These are phyloP conservation scores for Skeletonema grethae DNA, from an alignment of 108 stramenopile genomes.

Conservation along the genomic window DNA sequence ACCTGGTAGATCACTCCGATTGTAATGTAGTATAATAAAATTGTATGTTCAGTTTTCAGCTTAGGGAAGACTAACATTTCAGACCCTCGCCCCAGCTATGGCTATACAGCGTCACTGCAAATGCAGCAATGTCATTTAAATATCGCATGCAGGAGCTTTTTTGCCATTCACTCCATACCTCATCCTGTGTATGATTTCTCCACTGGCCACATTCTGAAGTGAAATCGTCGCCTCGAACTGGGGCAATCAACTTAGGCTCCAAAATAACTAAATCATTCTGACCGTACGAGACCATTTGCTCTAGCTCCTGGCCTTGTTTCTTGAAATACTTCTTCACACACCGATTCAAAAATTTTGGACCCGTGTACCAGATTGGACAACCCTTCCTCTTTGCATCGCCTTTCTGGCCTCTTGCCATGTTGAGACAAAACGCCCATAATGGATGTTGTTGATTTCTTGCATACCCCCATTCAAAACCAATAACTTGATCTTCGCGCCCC, in stretches of 20 bases:
- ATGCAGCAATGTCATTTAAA: constrained; percentile 1
- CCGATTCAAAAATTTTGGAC: constrained; percentile 5
- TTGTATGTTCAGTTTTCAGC: too few relatives aligned
- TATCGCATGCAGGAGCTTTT: constrained; percentile 3
- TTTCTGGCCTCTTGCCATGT: constrained; percentile 5
- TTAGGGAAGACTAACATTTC: constrained; percentile 1
- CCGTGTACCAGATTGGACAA: constrained; percentile 11
- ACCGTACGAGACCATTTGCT: constrained; percentile 6
- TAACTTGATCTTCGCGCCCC: constrained; percentile 10
- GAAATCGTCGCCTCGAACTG: constrained; percentile 13
- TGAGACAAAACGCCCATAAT: constrained; percentile 10
- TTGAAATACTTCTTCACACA: constrained; percentile 4
- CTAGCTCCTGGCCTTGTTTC: background rate
- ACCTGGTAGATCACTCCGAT: too few relatives aligned
- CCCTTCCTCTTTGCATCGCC: background rate
- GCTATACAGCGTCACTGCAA: constrained; percentile 12
- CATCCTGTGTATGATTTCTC: background rate
- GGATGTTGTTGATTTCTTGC: constrained; percentile 10
- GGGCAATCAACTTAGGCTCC: constrained; percentile 8
- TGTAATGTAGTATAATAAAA: too few relatives aligned
- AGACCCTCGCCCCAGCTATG: constrained; percentile 12
- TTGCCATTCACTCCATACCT: constrained; percentile 12
- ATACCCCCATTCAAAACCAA: constrained; percentile 20
- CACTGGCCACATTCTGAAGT: constrained; percentile 11
- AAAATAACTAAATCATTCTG: constrained; percentile 7